A percentile compares a stretch with the other conserved stretches of the same genome.
Conservation (phyloP, 371 early-diverging fungal genomes). For the Apophysomyces ossiformis region DNA sequence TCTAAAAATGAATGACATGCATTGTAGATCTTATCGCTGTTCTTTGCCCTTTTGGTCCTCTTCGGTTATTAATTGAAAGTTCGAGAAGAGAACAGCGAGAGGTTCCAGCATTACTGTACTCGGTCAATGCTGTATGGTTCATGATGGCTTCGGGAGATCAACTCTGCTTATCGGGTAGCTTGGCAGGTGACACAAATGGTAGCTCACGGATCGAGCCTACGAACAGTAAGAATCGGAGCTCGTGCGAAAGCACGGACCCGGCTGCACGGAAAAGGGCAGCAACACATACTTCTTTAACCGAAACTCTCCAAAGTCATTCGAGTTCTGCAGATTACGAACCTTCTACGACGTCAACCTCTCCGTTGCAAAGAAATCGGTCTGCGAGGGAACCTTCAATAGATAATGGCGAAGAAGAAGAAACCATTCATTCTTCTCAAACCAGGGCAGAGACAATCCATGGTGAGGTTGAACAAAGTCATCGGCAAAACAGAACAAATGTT, state of each 20-base stretch:
- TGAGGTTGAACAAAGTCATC: neutral
- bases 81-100: constrained; percentile 73
- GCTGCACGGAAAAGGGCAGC: constrained; percentile 14
- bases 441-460: neutral
- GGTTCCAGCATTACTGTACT: constrained; percentile 83
- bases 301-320: constrained; percentile 18
- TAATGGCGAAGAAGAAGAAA: constrained; percentile 22
- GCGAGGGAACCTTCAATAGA: constrained; percentile 24
- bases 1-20: neutral
- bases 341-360: constrained; percentile 24
- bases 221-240: constrained; percentile 6
- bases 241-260: constrained; percentile 6
- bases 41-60: constrained; percentile 89
- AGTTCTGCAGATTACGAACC: constrained; percentile 22
- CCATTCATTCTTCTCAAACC: constrained; percentile 3
- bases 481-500: neutral
- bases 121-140: constrained; percentile 78
- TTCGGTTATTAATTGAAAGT: constrained; percentile 81
- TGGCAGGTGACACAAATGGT: constrained; percentile 13
- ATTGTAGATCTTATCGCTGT: constrained; percentile 83
- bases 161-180: constrained; percentile 24
- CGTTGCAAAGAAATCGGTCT: constrained; percentile 12
- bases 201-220: constrained; percentile 10
- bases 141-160: constrained; percentile 69
- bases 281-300: constrained; percentile 18